Evolutionary conservation across 768 basidiomycete genomes (phyloP), one percentile per base, ranked within the genome.

Genomic region (Butyriboletus loyo): DNA sequence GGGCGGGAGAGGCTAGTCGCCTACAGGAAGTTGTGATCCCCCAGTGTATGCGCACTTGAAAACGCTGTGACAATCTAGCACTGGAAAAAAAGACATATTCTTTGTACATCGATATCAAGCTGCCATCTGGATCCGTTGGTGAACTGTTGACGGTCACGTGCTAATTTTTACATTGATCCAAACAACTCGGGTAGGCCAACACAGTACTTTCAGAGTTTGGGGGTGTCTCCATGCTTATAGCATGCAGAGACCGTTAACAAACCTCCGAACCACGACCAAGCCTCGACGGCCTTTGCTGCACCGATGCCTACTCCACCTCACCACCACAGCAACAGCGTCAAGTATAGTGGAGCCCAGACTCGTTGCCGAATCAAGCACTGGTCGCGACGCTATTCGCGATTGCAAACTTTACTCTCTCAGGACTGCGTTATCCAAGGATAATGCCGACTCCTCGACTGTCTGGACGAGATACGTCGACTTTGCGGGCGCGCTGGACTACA

Each of bases 391-490:
- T n/a, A 24, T 54, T 34, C 53, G 53, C 13, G 56, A 67, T 43
- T 64, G 53, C 53, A 73, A 66, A 52, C 64, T 66, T 51, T 51
- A 53, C 25, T 60, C 62, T 37, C 63, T 75, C 9, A 56, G 47
- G 49, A 43, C 60, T 10, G 61, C 57, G 15, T 59, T 82, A 52
- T 60, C 66, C 2, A 66, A 58, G 21, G 53, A 66, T 32, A 66
- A 66, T 19, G 10, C 50, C 10, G 74, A 74, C 58, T 77, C 80
- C 4, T 73, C 78, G 14, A 72, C 74, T n/a, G 75, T 87, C 21
- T 91, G 88, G 89, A 66, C 73, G 27, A 71, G 73, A 60, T 92
- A 92, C 68, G 70, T 75, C 48, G 82, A 81, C 53, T 71, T 86
- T 45, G 67, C 86, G 47, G 73, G 74, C 55, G 64, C 72, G 50